Base-by-base conservation (phyloP, 371 early-diverging fungal genomes). In the Saksenaea oblongispora region DNA sequence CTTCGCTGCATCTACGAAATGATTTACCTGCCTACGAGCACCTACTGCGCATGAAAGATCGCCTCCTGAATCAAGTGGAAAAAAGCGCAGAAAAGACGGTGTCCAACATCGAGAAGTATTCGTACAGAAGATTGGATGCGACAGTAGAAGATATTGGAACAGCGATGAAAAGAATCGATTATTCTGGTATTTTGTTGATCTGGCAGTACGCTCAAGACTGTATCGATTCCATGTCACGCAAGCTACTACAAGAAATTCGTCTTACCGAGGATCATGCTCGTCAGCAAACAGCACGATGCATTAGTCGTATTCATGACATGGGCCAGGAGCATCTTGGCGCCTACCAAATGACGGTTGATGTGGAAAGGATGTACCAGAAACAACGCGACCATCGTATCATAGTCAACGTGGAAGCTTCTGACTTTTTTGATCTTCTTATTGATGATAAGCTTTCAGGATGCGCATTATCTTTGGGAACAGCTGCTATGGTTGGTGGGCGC, bases 141-240 rank as follows among this genome's bases (percentile, higher is more conserved):
- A 84, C 89, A 41, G 82, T 89, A 27, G 87, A 89, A 35, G 66
- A 84, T 27, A 71, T 94, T 35, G 85, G 91, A 62, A 71, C 81
- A 17, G 84, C 85, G 22, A 83, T 85, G 47, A 80, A 87, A 15
- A 79, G 84, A 53, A 84, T 93, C 17, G 87, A 90, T 59, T 97
- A 91, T 76, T 84, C 87, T 22, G 95, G 97, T 24, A 67, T 95
- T 55, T 66, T 93, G 22, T 85, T 90, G 61, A 83, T 90, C 57
- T 93, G 93, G 93, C 85, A 88, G 62, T 97, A 95, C 72, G 94
- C 95, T 18, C 85, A 89, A 54, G 89, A 89, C 63, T 75, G 93
- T 60, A 82, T 84, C 56, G 84, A 87, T 58, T 78, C 87, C 55
- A 88, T 91, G 85, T 83, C 87, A 7, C 84, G 87, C 27, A 72